Conservation (phyloP, 2,329 filamentous ascomycete species). For the Pseudocercospora fijiensis region DNA sequence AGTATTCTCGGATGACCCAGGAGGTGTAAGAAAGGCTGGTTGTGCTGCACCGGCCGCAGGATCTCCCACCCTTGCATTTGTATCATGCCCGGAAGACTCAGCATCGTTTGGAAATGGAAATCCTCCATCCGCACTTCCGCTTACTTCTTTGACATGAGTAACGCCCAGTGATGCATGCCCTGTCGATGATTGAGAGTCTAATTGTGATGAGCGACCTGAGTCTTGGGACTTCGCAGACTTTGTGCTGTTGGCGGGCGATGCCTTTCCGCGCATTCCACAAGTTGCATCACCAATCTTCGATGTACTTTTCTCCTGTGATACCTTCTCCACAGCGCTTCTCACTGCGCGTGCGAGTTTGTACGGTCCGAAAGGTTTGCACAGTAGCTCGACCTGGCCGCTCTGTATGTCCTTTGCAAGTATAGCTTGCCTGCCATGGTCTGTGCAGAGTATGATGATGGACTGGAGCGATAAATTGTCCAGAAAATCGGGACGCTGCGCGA, state of each 20-base stretch:
- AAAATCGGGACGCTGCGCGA: conserved; percentile 17
- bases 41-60: background rate
- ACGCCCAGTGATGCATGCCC: background rate
- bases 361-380: conserved; percentile 27
- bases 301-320: background rate
- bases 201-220: background rate
- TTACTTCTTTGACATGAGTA: conserved; percentile 5
- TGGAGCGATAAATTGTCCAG: conserved; percentile 21
- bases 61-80: background rate
- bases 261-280: background rate
- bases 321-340: conserved; percentile 19
- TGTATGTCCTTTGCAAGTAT: conserved; percentile 26
- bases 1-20: background rate
- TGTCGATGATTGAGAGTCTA: background rate
- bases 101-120: conserved; percentile 15
- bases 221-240: background rate
- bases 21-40: background rate
- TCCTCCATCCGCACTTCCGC: conserved; percentile 15
- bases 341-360: conserved; percentile 25
- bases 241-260: background rate
- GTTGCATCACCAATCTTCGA: background rate
- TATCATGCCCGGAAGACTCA: background rate
- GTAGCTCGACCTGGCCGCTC: conserved; percentile 22
- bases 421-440: conserved; percentile 33
- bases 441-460: conserved; percentile 39